These are phyloP conservation scores for Zizania palustris DNA, from an alignment of 202 grass and related monocot species.

Conservation along the genomic window DNA sequence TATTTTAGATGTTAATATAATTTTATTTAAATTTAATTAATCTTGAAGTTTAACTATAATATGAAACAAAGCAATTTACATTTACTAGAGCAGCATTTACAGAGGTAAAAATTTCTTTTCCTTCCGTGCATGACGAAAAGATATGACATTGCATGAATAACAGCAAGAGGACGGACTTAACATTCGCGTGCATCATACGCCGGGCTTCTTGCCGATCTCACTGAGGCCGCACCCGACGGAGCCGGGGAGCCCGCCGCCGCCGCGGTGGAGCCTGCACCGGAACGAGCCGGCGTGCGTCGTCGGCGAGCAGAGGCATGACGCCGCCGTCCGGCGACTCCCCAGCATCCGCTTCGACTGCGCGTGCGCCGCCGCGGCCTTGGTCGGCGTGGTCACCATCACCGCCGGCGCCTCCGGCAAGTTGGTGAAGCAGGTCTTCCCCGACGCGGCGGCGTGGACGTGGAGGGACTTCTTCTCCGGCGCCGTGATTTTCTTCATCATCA, in stretches of 20 bases:
- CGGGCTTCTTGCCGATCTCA: slow-evolving; percentile 46
- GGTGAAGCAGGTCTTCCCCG: not conserved
- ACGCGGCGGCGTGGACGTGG: not conserved
- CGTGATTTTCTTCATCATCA: slow-evolving; percentile 41
- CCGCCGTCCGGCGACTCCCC: slow-evolving; percentile 38
- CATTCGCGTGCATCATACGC: not conserved
- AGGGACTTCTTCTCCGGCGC: slow-evolving; percentile 46
- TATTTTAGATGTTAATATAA: too few relatives aligned
- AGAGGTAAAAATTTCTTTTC: not conserved
- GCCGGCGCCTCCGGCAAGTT: slow-evolving; percentile 32
- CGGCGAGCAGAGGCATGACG: slow-evolving; percentile 66
- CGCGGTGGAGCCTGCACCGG: slow-evolving; percentile 74
- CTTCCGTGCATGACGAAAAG: not conserved
- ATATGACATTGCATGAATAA: not conserved
- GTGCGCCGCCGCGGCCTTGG: not conserved
- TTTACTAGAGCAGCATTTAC: not conserved
- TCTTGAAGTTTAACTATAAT: too few relatives aligned
- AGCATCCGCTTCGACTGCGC: slow-evolving; percentile 28
- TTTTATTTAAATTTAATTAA: too few relatives aligned
- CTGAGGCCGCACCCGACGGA: slow-evolving; percentile 40
- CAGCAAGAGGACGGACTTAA: not conserved
- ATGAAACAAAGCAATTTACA: too few relatives aligned
- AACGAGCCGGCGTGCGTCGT: slow-evolving; percentile 70
- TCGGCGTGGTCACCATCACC: slow-evolving; percentile 37
- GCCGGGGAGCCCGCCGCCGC: not conserved